Evolutionary conservation across 2,329 filamentous ascomycete genomes (phyloP).

Genomic region (Phoma sp.): DNA sequence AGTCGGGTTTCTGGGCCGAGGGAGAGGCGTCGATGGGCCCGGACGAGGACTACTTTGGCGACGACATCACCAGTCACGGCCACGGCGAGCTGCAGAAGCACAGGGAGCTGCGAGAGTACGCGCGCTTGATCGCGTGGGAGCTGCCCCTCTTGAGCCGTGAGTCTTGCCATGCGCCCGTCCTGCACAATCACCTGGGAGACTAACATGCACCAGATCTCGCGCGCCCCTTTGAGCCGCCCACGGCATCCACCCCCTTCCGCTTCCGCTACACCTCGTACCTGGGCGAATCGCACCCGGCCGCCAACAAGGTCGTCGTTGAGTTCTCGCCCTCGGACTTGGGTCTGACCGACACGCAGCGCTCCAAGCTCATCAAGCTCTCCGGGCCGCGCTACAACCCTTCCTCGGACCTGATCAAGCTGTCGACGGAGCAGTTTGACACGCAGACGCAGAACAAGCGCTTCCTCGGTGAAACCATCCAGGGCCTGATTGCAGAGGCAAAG

Average conservation of each 20-base stretch:
- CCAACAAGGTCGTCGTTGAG: constrained; percentile 93
- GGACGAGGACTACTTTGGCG: constrained; percentile 72
- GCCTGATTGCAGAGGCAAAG: constrained; percentile 75
- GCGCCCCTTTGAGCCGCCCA: constrained; percentile 70
- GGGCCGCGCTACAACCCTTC: constrained; percentile 88
- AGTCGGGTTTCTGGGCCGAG: constrained; percentile 47
- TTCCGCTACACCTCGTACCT: constrained; percentile 98
- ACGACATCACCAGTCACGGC: constrained; percentile 83
- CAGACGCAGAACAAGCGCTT: constrained; percentile 98
- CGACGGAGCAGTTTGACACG: constrained; percentile 85
- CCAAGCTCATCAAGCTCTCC: constrained; percentile 86
- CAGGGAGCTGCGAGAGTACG: constrained; percentile 87
- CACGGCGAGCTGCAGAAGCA: constrained; percentile 89
- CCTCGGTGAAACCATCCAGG: constrained; percentile 78
- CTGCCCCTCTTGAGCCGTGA: constrained; percentile 88
- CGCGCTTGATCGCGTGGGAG: constrained; percentile 89
- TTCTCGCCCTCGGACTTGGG: constrained; percentile 78
- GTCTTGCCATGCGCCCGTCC: too few species aligned
- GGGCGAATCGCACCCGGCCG: constrained; percentile 89
- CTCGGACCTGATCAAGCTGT: constrained; percentile 84
- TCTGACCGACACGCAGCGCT: constrained; percentile 71
- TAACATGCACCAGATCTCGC: constrained; percentile 69
- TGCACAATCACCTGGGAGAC: neutral
- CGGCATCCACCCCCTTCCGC: constrained; percentile 65
- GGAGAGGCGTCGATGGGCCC: constrained; percentile 61